Evolutionary conservation across 2,329 filamentous ascomycete genomes (phyloP), one percentile per base, ranked within the genome.

Genomic region (Xylariomycetidae sp.): DNA sequence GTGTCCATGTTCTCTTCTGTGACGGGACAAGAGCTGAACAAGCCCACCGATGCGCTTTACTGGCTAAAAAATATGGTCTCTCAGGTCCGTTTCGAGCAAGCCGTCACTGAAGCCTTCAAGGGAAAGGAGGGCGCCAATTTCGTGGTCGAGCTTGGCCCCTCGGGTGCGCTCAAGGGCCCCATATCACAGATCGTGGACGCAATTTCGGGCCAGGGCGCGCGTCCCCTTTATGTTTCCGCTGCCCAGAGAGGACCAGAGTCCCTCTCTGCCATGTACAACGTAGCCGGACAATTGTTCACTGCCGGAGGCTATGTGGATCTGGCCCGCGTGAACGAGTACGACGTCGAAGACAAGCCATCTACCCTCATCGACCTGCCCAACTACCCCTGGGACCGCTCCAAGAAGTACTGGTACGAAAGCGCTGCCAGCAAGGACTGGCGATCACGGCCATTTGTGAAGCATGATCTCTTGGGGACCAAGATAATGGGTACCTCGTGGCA

Each of bases 51-150:
- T 28, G 29, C 35, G 1, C 3, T 23, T 4, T 58, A 57, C 29
- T 58, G 54, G 56, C 42, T 37, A 27, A 30, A n/a, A 0, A 58
- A 57, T 33, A 52, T 58, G 49, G 37, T 50, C 1, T 52, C 48
- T 1, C 46, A 51, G 0, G 56, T 58, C 2, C 40, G 33, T 1
- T 58, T 58, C 20, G 5, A 14, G n/a, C 27, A 49, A 14, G 52
- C 52, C 1, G 11, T 41, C 5, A 26, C 16, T 15, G 33, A 23
- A 2, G 14, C 54, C 15, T 13, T 37, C 2, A 19, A 35, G 3
- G n/a, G n/a, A n/a, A 34, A 34, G 6, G 18, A 26, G 9, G 25
- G 23, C 9, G 23, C 30, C 6, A 19, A 37, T 15, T 13, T 40
- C 16, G 26, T 40, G 2, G n/a, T 40, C 2, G 37, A 40, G 22